Percentiles rank a stretch among this genome's conserved stretches.
Evolutionary conservation across 2,329 filamentous ascomycete genomes (phyloP).

Genomic region (Grosmannia serpens): DNA sequence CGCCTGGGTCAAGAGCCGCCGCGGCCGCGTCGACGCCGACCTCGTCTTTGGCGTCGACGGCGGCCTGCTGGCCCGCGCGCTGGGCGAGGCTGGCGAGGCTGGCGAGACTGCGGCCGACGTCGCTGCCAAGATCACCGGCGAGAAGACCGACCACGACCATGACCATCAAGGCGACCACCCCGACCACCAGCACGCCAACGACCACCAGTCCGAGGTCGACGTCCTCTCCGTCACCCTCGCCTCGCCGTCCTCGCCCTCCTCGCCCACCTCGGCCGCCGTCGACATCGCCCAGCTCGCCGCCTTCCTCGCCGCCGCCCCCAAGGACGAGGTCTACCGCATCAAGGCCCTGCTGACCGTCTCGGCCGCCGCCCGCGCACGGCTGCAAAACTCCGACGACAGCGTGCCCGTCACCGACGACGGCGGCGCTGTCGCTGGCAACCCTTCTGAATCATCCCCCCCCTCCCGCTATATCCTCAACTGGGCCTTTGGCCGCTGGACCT

Average conservation of each 20-base stretch:
- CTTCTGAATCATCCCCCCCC: neutral
- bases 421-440: neutral
- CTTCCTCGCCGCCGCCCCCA: conserved; percentile 63
- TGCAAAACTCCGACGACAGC: conserved; percentile 33
- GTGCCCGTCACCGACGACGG: conserved; percentile 13
- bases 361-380: conserved; percentile 25
- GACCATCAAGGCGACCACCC: conserved; percentile 25
- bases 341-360: conserved; percentile 54
- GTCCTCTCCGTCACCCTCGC: conserved; percentile 69
- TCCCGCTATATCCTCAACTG: conserved; percentile 84
- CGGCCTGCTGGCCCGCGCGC: conserved; percentile 36
- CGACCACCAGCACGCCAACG: conserved; percentile 32
- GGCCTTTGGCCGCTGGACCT: conserved; percentile 95
- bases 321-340: conserved; percentile 92
- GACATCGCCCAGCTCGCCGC: conserved; percentile 51
- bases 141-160: conserved; percentile 21
- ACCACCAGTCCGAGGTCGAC: conserved; percentile 80
- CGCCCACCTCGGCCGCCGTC: conserved; percentile 14
- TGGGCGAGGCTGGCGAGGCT: conserved; percentile 39
- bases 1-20: conserved; percentile 75
- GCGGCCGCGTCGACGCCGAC: conserved; percentile 65
- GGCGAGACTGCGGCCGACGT: conserved; percentile 25
- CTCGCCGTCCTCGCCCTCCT: conserved; percentile 7
- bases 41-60: conserved; percentile 83
- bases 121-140: conserved; percentile 18